phyloP scores from a whole-genome alignment of 352 stramenopile genomes.

The Pythium rishiriense region DNA sequence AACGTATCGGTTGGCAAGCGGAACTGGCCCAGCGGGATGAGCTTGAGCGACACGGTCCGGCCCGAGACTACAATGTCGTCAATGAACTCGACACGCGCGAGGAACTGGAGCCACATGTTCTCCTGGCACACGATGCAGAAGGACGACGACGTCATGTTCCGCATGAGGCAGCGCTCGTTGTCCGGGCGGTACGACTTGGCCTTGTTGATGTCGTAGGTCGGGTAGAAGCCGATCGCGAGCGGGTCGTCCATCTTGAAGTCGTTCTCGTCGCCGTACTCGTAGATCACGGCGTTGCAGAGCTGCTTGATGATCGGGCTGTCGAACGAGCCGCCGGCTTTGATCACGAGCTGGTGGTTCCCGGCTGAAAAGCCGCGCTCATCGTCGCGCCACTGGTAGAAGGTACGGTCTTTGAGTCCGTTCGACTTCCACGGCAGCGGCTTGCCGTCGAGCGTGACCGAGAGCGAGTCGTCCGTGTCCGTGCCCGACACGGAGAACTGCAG shows the following conservation, averaged over 20 bases:
- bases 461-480: conserved; percentile 32
- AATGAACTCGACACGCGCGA: conserved; percentile 38
- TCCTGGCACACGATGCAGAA: conserved; percentile 45
- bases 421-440: conserved; percentile 28
- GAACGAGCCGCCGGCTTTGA: conserved; percentile 30
- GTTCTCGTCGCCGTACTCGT: conserved; percentile 33
- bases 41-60: conserved; percentile 23
- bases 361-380: conserved; percentile 24
- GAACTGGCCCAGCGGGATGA: conserved; percentile 37
- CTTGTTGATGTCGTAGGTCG: conserved; percentile 36
- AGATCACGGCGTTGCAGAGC: conserved; percentile 37
- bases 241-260: conserved; percentile 28
- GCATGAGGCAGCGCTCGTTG: conserved; percentile 44
- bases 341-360: conserved; percentile 30
- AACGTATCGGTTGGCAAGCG: conserved; percentile 31
- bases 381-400: conserved; percentile 33
- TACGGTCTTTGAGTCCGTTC: conserved; percentile 33
- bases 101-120: conserved; percentile 42
- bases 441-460: conserved; percentile 32
- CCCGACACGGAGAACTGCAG: conserved; percentile 32
- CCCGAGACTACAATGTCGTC: conserved; percentile 30
- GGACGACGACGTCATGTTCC: conserved; percentile 38
- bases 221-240: conserved; percentile 35
- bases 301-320: conserved; percentile 35
- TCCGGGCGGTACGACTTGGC: conserved; percentile 32